Base-by-base conservation (phyloP, 2,329 filamentous ascomycete genomes). In the Penicillium carneum region DNA sequence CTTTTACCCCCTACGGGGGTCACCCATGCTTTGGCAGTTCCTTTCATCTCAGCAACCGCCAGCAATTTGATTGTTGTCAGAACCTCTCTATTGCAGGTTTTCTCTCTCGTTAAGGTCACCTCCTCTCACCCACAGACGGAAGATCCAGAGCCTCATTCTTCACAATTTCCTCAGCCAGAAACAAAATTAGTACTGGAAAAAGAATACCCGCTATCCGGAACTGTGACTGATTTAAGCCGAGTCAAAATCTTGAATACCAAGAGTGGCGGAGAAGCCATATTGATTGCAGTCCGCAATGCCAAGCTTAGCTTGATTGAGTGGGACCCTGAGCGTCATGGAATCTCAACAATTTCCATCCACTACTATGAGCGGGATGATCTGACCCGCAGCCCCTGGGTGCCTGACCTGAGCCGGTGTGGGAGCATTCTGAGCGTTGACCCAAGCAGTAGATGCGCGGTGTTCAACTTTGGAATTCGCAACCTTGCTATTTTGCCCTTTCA, bases 321-420 rank as follows among this genome's bases (percentile, higher is more conserved):
- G 95, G 92, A 98, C 75, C 88, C 92, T 9, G 87, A 90, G 74
- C 88, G 87, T 68, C 85, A 91, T 77, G 86, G 87, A 53, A 88
- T 98, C 70, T 88, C 90, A 70, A 98, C 94, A 55, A 87, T 95
- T 65, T 98, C 94, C 53, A 94, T 99, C 71, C 95, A 99, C 81
- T 98, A 93, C 83, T 99, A 98, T 80, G 95, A 99, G 77, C 91
- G 95, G 76, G 93, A 97, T 73, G 93, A 97, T 74, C 83, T 94
- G 63, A 87, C 90, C 67, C 88, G 90, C 55, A 90, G 87, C 64
- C 93, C 94, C 0, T 97, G 93, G 90, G 88, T 90, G 52, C 85
- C 90, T 54, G 86, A 90, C 57, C 81, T 96, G 71, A 87, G 87
- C 74, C 87, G 90, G 64, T 92, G 90, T 74, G 85, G 88, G 77